Evolutionary conservation across 2,329 filamentous ascomycete genomes (phyloP).

Genomic region (Madurella mycetomatis): DNA sequence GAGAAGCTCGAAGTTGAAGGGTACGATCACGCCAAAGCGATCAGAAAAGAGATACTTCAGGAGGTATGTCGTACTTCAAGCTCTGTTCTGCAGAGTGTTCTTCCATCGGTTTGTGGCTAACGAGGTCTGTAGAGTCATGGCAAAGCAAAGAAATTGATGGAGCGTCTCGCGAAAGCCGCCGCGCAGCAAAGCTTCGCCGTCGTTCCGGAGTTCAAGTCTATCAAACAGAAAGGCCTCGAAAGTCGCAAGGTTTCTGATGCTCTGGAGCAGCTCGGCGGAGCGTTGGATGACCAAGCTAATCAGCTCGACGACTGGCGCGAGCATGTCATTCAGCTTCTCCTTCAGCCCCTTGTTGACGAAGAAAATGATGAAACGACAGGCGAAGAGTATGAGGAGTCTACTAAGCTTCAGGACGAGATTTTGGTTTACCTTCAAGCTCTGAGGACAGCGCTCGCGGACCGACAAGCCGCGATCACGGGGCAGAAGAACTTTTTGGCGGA

Average conservation of each 20-base stretch:
- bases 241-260: constrained; percentile 61
- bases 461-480: constrained; percentile 71
- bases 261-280: constrained; percentile 59
- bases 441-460: constrained; percentile 71
- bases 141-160: constrained; percentile 63
- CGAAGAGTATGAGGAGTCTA: constrained; percentile 84
- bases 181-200: constrained; percentile 52
- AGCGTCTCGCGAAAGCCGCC: constrained; percentile 51
- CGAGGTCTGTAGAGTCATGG: constrained; percentile 28
- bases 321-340: constrained; percentile 65
- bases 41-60: constrained; percentile 74
- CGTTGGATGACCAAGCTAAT: constrained; percentile 68
- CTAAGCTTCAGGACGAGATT: constrained; percentile 81
- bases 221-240: constrained; percentile 64
- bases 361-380: constrained; percentile 75
- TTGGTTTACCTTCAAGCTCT: constrained; percentile 81
- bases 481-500: constrained; percentile 69
- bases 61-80: constrained; percentile 32
- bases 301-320: constrained; percentile 72
- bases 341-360: constrained; percentile 75
- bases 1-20: constrained; percentile 66
- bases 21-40: constrained; percentile 72
- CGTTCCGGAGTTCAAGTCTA: constrained; percentile 56
- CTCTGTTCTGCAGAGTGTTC: not conserved
- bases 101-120: constrained; percentile 3